Evolutionary conservation across 306 rosid species (phyloP), one percentile per base, ranked within the genome.

Genomic region (Elaeagnus macrophylla): DNA sequence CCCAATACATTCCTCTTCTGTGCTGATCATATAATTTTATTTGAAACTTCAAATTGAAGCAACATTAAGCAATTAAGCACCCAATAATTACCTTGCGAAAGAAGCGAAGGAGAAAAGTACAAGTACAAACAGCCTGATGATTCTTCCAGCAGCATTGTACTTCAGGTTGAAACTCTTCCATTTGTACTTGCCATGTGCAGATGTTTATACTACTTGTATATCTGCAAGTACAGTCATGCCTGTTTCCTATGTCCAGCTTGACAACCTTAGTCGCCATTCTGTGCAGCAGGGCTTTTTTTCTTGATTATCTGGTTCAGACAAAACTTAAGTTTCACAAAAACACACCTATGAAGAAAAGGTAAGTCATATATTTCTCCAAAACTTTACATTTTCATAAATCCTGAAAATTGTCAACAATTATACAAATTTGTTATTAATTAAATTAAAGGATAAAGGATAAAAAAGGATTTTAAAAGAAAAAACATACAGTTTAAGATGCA

Each of bases 291-390:
- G 60, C 64, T 71, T 52, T 63, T 88, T 74, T 70, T 79, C 83
- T 70, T 81, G 80, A 82, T 81, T 59, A 76, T 54, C 96, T 84
- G 80, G 35, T 67, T 54, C 47, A 70, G 39, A 72, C 51, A 66
- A 47, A 39, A 69, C 44, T 68, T 57, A 37, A 71, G 62, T 68
- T 61, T 67, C 60, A 79, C 39, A 41, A 37, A 25, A 38, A 39
- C 57, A 60, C 70, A 48, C 62, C 8, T 45, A 7, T 4, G 5
- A 44, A 45, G 15, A 13, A 15, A 45, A n/a, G 15, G 16, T 12
- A 4, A 12, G 14, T 7, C 12, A 4, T 43, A 43, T 15, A 44
- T 25, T 25, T 25, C 48, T 5, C 7, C 7, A 12, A 10, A 44
- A 12, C 6, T 5, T n/a, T 11, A 44, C 14, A 11, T 1, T 5